Evolutionary conservation across 1,284 basidiomycete species (phyloP).

Genomic region (Meira miltonrushii): DNA sequence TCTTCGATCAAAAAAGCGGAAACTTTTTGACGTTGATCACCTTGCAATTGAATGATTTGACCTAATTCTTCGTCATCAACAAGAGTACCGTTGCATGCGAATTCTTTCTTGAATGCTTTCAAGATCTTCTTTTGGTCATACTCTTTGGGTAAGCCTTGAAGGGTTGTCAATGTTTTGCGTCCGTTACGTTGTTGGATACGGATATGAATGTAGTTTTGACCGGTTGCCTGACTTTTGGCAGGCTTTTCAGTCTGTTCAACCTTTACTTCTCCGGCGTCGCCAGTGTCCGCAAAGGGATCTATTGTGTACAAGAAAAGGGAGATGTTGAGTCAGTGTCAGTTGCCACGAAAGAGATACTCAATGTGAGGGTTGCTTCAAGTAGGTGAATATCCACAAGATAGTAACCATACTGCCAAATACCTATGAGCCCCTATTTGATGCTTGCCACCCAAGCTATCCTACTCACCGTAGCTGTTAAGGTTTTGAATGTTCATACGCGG

Average conservation of each 20-base stretch:
- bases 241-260: not conserved
- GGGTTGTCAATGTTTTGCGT: conserved; percentile 94
- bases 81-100: conserved; percentile 97
- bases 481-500: conserved; percentile 53
- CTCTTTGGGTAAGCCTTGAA: conserved; percentile 93
- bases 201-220: conserved; percentile 55
- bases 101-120: conserved; percentile 99
- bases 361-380: not conserved
- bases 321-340: not conserved
- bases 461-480: conserved; percentile 50
- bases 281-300: conserved; percentile 53
- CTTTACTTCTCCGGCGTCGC: conserved; percentile 30
- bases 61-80: conserved; percentile 96
- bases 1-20: conserved; percentile 53
- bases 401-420: not conserved
- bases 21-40: conserved; percentile 93
- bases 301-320: not conserved
- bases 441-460: not conserved
- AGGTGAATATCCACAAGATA: not conserved
- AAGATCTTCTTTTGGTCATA: conserved; percentile 97
- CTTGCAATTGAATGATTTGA: conserved; percentile 96
- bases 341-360: not conserved
- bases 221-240: conserved; percentile 20
- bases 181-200: conserved; percentile 97
- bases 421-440: not conserved